Base-by-base conservation (phyloP, 2,329 filamentous ascomycete genomes). In the Aspergillus chevalieri region DNA sequence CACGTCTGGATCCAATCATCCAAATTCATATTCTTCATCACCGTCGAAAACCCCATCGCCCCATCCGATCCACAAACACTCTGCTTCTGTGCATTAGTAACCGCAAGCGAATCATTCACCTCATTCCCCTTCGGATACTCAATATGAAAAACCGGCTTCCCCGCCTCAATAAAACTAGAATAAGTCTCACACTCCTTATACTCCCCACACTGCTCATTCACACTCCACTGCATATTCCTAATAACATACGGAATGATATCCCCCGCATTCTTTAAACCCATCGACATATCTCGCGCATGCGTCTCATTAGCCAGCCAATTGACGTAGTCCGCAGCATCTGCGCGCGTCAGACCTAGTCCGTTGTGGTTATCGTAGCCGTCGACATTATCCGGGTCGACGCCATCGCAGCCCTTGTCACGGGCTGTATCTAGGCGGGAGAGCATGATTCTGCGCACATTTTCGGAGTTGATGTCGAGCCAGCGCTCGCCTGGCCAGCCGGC, bases 131-230 rank as follows among this genome's bases (percentile, higher is more conserved):
- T 71, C 2, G 82, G 82, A 59, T 88, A 88, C 69, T 88, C 85
- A 54, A 88, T 85, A 62, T 87, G 80, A 63, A 87, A 87, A 28
- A 88, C 84, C 1, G 85, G 84, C 65, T 87, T 87, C 28, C 74
- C 73, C 5, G 76, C 77, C 8, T 75, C 58, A 49, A 84, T 76
- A 59, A 87, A 87, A 3, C 75, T 65, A 2, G 70, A 65, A 62
- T 82, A 87, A 1, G 67, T 75, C 33, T 70, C 68, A 61, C 84
- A 87, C 63, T 87, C 83, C 4, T 68, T 51, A 57, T 80, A 80
- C 62, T 83, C 57, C 14, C 77, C 74, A 63, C 85, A 88, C 67
- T 87, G 78, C 71, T 88, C 85, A 65, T 87, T 86, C 57, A 89
- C 83, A 6, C 75, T 78, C 68, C 85, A 89, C 59, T 85, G 74